These are phyloP conservation scores for Ceratocystis papillata DNA, from an alignment of 2,329 filamentous ascomycete species.

Conservation along the genomic window DNA sequence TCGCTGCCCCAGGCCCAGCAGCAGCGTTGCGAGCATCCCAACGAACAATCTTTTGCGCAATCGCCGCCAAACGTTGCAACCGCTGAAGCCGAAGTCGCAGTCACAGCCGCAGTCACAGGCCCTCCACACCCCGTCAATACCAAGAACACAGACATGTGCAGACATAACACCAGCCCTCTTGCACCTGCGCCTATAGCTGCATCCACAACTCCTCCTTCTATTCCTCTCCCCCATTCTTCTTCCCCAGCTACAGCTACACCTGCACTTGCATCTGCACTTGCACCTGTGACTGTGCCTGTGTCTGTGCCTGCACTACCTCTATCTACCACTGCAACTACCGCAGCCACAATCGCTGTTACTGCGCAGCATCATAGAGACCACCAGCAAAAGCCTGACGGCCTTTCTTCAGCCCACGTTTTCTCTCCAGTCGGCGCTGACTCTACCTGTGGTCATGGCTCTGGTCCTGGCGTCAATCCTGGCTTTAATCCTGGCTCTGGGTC, in stretches of 20 bases:
- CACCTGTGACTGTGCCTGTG: background rate
- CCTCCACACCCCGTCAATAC: background rate
- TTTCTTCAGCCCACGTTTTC: conserved; percentile 21
- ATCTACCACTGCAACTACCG: too few species aligned
- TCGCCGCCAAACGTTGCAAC: conserved; percentile 7
- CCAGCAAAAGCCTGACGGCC: background rate
- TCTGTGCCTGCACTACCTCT: background rate
- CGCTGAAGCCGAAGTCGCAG: conserved; percentile 8
- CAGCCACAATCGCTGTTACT: too few species aligned
- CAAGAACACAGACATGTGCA: conserved; percentile 6
- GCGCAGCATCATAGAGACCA: conserved; percentile 9
- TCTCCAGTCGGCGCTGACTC: conserved; percentile 11
- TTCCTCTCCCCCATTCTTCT: background rate
- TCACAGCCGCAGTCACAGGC: background rate
- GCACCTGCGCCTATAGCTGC: conserved; percentile 7
- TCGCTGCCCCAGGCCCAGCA: background rate
- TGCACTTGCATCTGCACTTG: background rate
- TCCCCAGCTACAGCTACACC: background rate
- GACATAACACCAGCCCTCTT: background rate
- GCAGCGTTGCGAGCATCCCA: too few species aligned
- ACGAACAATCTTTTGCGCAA: background rate
- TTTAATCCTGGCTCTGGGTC: conserved; percentile 6
- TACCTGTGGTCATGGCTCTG: conserved; percentile 14
- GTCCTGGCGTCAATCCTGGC: conserved; percentile 12
- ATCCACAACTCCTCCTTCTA: background rate